Base-by-base conservation (phyloP, 768 basidiomycete genomes). In the Pleurotus giganteus region DNA sequence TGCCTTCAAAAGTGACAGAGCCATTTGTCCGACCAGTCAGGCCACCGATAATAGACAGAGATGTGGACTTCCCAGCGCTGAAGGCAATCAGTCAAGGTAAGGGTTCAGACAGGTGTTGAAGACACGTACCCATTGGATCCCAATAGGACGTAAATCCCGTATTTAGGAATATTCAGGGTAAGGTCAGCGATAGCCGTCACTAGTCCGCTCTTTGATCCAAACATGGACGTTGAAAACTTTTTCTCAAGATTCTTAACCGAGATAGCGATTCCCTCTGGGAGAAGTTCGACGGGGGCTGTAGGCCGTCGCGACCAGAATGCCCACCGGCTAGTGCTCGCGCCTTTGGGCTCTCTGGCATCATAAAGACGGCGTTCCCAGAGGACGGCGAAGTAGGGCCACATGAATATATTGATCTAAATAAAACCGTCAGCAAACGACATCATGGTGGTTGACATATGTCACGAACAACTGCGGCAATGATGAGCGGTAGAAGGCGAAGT, bases 41-140 rank as follows among this genome's bases (percentile, higher is more conserved):
- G 2, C 84, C 81, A 3, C 78, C 88, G 9, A 91, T 69, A 49
- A 90, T 79, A 2, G 85, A 86, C 24, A 91, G 72, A 0, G 80
- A 69, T 0, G 89, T 91, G 0, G 87, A 89, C 68, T 91, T 92
- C 19, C 89, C 89, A 7, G 89, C 88, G 6, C 89, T 89, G 56
- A 54, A 54, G 28, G 6, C n/a, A 50, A n/a, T 23, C 27, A 17
- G 39, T 43, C 52, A 51, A 37, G 27, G 39, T 19, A 1, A 55
- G 56, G 50, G 37, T 15, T 9, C 49, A 17, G 1, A 27, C n/a
- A 23, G 11, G 3, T 41, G 47, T 1, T 13, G n/a, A 7, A 41
- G 7, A 52, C 4, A 68, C 72, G 28, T 28, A 76, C 84, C 86
- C 86, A 57, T 89, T 88, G 1, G 88, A 83, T 24, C 89, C 89